These are phyloP conservation scores for Crithidia fasciculata DNA, from an alignment of 208 protist species.

Conservation along the genomic window DNA sequence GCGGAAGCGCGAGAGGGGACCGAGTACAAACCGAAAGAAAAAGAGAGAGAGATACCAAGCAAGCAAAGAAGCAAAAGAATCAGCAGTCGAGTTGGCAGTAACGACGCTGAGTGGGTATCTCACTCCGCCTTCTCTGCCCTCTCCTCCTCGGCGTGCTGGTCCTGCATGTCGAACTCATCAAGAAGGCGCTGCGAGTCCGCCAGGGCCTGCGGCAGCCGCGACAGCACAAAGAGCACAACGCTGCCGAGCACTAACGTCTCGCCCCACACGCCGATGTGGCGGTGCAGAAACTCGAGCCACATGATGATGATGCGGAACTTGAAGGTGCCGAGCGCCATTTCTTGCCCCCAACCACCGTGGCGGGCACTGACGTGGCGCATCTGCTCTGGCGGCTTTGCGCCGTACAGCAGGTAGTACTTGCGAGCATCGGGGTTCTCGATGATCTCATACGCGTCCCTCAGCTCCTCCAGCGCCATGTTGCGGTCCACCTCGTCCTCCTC, in stretches of 20 bases:
- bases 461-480: slow-evolving; percentile 82
- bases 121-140: slow-evolving; percentile 7
- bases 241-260: slow-evolving; percentile 68
- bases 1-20: too few species aligned
- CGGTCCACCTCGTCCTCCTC: slow-evolving; percentile 79
- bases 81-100: not conserved
- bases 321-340: slow-evolving; percentile 75
- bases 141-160: slow-evolving; percentile 37
- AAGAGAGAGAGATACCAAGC: too few species aligned
- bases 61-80: not conserved
- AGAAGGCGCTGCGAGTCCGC: slow-evolving; percentile 63
- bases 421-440: slow-evolving; percentile 79
- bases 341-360: slow-evolving; percentile 89
- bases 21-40: too few species aligned
- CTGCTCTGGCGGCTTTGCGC: slow-evolving; percentile 80
- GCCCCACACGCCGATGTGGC: slow-evolving; percentile 77
- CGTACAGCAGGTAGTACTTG: slow-evolving; percentile 92
- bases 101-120: not conserved
- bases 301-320: slow-evolving; percentile 84
- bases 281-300: slow-evolving; percentile 83
- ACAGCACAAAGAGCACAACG: slow-evolving; percentile 64
- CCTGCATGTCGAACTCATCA: slow-evolving; percentile 73
- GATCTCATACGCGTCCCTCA: slow-evolving; percentile 90
- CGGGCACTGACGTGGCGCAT: slow-evolving; percentile 82
- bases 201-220: slow-evolving; percentile 61